A percentile compares a stretch with the other conserved stretches of the same genome.
Evolutionary conservation across 768 basidiomycete genomes (phyloP).

Genomic region (Tricholoma furcatifolium): DNA sequence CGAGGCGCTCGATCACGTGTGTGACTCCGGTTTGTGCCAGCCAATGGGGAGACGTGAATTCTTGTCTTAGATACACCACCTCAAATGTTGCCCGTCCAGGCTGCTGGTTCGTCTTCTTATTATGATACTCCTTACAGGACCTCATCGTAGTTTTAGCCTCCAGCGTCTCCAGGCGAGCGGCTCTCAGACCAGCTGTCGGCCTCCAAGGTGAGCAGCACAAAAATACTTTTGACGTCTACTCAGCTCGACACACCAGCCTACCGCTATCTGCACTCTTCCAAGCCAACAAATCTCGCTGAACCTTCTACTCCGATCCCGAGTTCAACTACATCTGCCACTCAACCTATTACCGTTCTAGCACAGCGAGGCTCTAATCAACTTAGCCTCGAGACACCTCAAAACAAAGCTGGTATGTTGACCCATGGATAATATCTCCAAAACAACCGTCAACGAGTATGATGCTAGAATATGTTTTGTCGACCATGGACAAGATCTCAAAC

Average conservation of each 20-base stretch:
- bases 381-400: slow-evolving; percentile 84
- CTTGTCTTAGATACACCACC: slow-evolving; percentile 21
- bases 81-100: slow-evolving; percentile 49
- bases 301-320: slow-evolving; percentile 33
- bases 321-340: slow-evolving; percentile 43
- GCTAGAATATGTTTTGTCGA: slow-evolving; percentile 93
- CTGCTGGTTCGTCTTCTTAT: slow-evolving; percentile 31
- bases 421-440: background rate
- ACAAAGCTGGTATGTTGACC: slow-evolving; percentile 72
- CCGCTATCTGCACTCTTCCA: slow-evolving; percentile 59
- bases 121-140: background rate
- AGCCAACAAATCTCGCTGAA: slow-evolving; percentile 35
- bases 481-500: slow-evolving; percentile 93
- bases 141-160: slow-evolving; percentile 23
- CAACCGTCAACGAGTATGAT: background rate
- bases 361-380: slow-evolving; percentile 79
- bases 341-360: slow-evolving; percentile 71
- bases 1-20: slow-evolving; percentile 12
- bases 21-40: slow-evolving; percentile 23
- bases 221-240: slow-evolving; percentile 14
- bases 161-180: slow-evolving; percentile 41
- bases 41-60: slow-evolving; percentile 22
- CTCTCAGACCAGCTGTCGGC: slow-evolving; percentile 43
- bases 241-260: slow-evolving; percentile 32
- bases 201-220: slow-evolving; percentile 34